Evolutionary conservation across 108 stramenopile genomes (phyloP), one percentile per base, ranked within the genome.

Genomic region (Cyclotella baltica): DNA sequence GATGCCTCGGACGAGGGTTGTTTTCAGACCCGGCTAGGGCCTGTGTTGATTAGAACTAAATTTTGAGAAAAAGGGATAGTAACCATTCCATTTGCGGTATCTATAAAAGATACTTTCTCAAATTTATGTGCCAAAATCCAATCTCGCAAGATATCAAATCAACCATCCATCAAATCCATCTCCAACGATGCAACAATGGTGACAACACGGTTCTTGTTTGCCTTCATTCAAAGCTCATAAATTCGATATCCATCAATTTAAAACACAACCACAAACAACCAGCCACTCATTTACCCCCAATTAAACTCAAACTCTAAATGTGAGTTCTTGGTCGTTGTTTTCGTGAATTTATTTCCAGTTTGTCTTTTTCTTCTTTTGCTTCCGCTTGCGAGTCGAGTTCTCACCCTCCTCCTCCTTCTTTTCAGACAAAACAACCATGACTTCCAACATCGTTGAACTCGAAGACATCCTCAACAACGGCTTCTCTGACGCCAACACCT

Each of bases 401-500:
- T 1, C 59, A 1, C 25, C 2, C 25, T 2, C 55, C 4, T 61
- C 59, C 1, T 1, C 33, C 59, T 61, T 22, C 33, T 6, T 57
- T 22, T 62, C 31, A 52, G 48, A 51, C 27, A 50, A 34, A 31
- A n/a, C 46, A 51, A 67, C 5, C 48, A 94, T 94, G 93, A 87
- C 93, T 64, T 73, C 83, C 33, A 90, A 89, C 35, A 91, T 92
- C 28, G 92, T 92, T 31, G 94, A 95, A 40, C 93, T 90, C 70
- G 94, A 95, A 71, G 86, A 91, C 56, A 85, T 95, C 50, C 77
- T 93, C 74, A 85, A 85, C 53, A 95, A 91, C 52, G 92, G 91
- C 58, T 93, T 95, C 80, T 89, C 91, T 37, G 93, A 96, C 78
- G 83, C 92, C 69, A 96, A 93, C 79, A 88, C 86, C 40, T 84